These are phyloP conservation scores for Camellia lanceoleosa DNA, from an alignment of 148 eudicot genomes.

Conservation along the genomic window DNA sequence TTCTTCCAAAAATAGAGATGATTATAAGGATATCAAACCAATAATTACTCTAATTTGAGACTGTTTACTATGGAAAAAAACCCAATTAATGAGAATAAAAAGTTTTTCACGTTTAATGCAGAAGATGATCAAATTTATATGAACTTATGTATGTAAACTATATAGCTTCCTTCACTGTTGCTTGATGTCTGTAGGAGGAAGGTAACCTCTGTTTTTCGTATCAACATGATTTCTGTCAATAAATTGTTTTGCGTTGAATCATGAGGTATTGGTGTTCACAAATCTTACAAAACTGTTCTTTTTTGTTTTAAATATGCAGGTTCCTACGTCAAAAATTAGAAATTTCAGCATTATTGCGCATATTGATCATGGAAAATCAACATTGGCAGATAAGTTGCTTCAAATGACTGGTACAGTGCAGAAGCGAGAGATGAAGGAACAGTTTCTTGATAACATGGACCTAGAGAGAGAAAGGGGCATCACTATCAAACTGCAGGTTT, in stretches of 20 bases:
- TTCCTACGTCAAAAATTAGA: conserved; percentile 74
- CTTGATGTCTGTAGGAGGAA: background rate
- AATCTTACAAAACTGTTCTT: background rate
- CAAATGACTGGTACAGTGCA: conserved; percentile 94
- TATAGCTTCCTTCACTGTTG: no score
- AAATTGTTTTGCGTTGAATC: background rate
- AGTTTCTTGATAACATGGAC: conserved; percentile 99
- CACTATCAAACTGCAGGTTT: conserved; percentile 94
- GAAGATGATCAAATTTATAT: no score
- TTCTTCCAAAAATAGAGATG: no score
- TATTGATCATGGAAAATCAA: conserved; percentile 98
- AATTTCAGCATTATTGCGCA: conserved; percentile 96
- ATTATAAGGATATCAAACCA: no score
- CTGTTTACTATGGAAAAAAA: no score
- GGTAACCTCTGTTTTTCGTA: background rate
- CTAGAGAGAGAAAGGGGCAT: conserved; percentile 99
- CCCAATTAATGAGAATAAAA: no score
- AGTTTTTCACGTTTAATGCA: no score
- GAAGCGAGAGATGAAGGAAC: conserved; percentile 95
- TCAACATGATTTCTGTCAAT: background rate
- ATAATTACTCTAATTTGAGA: no score
- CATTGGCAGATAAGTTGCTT: conserved; percentile 93
- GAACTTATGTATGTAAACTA: no score
- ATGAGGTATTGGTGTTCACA: background rate
- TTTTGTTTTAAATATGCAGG: conserved; percentile 50